Percentiles rank a stretch among this genome's conserved stretches.
These are phyloP conservation scores for Quercus bicolor DNA, from an alignment of 306 rosid genomes.

Conservation along the genomic window DNA sequence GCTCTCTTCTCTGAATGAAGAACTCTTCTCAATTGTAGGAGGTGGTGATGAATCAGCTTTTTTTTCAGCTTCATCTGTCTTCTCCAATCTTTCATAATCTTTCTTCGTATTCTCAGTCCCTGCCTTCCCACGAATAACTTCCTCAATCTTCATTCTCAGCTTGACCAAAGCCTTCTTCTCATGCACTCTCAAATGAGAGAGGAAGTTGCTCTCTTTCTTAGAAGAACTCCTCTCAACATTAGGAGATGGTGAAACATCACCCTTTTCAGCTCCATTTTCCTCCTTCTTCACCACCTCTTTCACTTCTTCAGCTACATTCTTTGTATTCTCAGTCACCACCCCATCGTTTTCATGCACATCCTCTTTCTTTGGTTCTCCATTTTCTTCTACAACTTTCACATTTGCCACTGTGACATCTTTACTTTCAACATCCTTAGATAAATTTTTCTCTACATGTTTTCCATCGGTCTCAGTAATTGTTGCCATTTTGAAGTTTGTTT, in stretches of 20 bases:
- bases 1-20: slow-evolving; percentile 48
- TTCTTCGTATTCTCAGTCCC: not conserved
- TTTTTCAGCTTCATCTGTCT: not conserved
- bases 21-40: slow-evolving; percentile 23
- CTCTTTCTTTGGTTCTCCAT: not conserved
- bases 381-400: not conserved
- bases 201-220: not conserved
- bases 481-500: not conserved
- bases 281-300: not conserved
- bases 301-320: not conserved
- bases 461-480: not conserved
- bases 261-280: not conserved
- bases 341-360: not conserved
- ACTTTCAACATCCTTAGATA: not conserved
- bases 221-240: not conserved
- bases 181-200: not conserved
- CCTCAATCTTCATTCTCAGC: not conserved
- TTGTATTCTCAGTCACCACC: not conserved
- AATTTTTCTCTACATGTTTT: not conserved
- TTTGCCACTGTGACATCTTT: not conserved
- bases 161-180: not conserved
- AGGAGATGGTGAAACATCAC: not conserved
- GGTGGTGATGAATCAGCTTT: not conserved
- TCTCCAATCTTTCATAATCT: not conserved
- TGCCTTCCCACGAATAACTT: not conserved